phyloP scores from a whole-genome alignment of 352 stramenopile species.

The Pythium sp. region DNA sequence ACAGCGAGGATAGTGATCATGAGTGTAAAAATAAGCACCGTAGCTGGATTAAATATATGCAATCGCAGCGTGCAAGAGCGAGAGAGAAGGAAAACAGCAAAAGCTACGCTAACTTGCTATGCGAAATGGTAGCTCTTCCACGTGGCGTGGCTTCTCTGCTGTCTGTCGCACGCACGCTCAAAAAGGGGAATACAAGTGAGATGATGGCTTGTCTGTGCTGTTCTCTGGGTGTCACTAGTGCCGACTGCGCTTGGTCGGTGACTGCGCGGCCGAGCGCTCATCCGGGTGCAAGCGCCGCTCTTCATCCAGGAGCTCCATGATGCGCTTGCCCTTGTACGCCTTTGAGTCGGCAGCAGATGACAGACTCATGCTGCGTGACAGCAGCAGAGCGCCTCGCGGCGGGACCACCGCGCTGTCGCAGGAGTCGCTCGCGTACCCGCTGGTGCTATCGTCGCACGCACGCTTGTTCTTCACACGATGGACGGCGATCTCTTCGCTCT shows the following conservation, averaged over 20 bases:
- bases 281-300: conserved; percentile 61
- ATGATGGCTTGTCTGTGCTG: not conserved
- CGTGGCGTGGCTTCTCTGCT: not conserved
- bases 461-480: conserved; percentile 24
- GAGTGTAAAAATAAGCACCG: not conserved
- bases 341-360: conserved; percentile 27
- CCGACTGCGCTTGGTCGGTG: conserved; percentile 56
- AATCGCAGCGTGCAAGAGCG: not conserved
- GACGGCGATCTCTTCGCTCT: conserved; percentile 34
- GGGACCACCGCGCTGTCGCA: conserved; percentile 11
- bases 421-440: conserved; percentile 36
- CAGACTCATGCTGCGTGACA: conserved; percentile 41
- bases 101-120: not conserved
- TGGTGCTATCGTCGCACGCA: conserved; percentile 13
- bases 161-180: not conserved
- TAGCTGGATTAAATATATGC: conserved; percentile 7
- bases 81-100: not conserved
- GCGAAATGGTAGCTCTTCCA: not conserved
- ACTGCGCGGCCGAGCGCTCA: conserved; percentile 34
- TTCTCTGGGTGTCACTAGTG: conserved; percentile 16
- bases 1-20: not conserved
- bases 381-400: conserved; percentile 14
- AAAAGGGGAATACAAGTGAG: not conserved
- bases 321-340: conserved; percentile 67
- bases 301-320: conserved; percentile 76